Evolutionary conservation across 306 rosid genomes (phyloP), one percentile per base, ranked within the genome.

Genomic region (Astragalus membranaceus): DNA sequence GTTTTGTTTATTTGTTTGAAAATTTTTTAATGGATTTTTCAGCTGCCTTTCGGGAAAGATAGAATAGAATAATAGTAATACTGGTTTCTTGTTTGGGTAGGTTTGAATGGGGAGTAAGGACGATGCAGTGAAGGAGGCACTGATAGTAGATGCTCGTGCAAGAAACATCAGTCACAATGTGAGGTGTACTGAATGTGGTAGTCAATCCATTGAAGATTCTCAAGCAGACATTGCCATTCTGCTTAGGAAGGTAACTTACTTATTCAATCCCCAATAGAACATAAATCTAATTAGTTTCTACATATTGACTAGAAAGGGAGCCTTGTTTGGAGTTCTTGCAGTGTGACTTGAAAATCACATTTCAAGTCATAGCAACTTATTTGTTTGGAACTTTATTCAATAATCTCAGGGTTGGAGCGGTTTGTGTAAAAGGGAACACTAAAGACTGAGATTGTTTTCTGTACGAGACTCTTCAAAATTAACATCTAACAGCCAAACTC

Each of bases 171-270:
- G 97, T 79, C 98, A 88, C 82, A 94, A 90, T 66, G 98, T 94
- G 59, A 88, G 96, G 64, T 94, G 98, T 76, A 94, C 94, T 0
- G 98, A 94, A 59, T 94, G 97, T 70, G 98, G 98, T 68, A 87
- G 96, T 88, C 98, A 94, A 75, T 94, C 97, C 82, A 94, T 94
- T 80, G 96, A 94, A 82, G 97, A 94, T 76, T 94, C 98, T 60
- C 95, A 90, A 82, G 96, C 98, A 4, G 96, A 94, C 87, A 82
- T 94, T 60, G 98, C 97, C 53, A 94, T 94, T 86, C 89, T 94
- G 41, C 97, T 94, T 46, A 83, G 97, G 75, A 87, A 86, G 96
- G 97, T 90, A 86, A 10, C 12, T 59, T 46, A 43, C 26, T 36
- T 41, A 49, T 70, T 43, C 50, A 65, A 15, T 78, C 32, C 3